phyloP scores from a whole-genome alignment of 2,329 filamentous ascomycete species.

The Verticillium longisporum region DNA sequence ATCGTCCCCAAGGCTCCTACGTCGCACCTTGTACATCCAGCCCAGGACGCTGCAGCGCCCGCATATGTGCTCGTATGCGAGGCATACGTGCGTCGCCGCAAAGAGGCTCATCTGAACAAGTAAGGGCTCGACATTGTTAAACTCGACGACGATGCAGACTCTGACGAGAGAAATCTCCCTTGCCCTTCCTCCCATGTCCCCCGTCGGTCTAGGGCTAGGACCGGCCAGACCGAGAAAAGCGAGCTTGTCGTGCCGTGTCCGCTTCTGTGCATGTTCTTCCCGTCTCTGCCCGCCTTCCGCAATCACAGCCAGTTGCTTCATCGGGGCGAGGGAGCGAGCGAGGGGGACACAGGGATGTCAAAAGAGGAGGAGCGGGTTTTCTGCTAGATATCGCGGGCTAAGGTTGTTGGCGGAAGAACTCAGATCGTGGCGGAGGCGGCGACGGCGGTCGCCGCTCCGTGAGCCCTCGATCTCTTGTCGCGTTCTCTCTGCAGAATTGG shows the following conservation, averaged over 20 bases:
- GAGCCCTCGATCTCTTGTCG: not conserved
- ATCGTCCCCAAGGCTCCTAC: not conserved
- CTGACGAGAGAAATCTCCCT: not conserved
- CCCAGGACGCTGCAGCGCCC: constrained; percentile 10
- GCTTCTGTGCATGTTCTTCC: not conserved
- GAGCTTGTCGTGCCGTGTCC: not conserved
- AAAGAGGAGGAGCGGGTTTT: not conserved
- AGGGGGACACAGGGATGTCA: not conserved
- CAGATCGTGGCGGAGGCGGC: not conserved
- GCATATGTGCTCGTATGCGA: constrained; percentile 23
- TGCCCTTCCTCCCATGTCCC: not conserved
- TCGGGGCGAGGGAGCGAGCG: not conserved
- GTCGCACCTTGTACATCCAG: not conserved
- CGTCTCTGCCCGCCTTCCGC: not conserved
- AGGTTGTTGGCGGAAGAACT: not conserved
- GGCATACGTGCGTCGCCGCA: constrained; percentile 31
- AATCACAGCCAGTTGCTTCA: not conserved
- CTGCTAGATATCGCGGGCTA: not conserved
- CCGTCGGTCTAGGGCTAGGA: no score
- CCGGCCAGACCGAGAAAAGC: not conserved
- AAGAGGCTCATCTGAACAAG: not conserved
- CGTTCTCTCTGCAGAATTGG: not conserved
- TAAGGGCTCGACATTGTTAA: not conserved
- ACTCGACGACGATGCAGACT: not conserved
- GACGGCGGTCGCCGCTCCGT: not conserved